Evolutionary conservation across 2,329 filamentous ascomycete genomes (phyloP), one percentile per base, ranked within the genome.

Genomic region (Apiospora phragmitis): DNA sequence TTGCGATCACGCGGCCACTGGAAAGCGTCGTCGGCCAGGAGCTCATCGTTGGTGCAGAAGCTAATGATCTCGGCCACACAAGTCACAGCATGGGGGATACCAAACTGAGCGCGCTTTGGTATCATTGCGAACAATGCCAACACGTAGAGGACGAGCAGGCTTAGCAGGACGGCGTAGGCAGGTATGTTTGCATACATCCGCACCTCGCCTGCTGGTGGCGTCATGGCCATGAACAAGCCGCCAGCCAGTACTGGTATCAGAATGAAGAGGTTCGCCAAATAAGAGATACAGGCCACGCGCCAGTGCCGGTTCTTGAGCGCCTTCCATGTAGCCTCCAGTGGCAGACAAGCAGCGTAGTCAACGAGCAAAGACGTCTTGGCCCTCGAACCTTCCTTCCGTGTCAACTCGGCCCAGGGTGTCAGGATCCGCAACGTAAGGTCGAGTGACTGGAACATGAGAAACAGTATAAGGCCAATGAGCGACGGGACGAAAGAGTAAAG

Each of bases 401-500:
- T 75, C 51, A 95, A 85, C 70, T 91, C 88, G 6, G 87, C 89
- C 88, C 92, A 94, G 0, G 93, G 92, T 74, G 91, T 88, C 3
- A 94, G 85, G 42, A 90, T 84, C 69, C 92, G 89, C 71, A 94
- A 78, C 1, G 87, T 85, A 77, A 89, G 85, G 76, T 94, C 92
- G 70, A 94, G 81, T 42, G 88, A 86, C 72, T 92, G 88, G 79
- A 93, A 91, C 68, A 87, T 79, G 65, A 94, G 86, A 78, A 91
- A 93, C 67, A 93, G 82, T 21, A 92, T 74, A 76, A 91, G 88
- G 5, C 91, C 93, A 38, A 94, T 78, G 0, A 92, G 75, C 3
- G 91, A 89, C 0, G 93, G 93, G 29, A 95, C 70, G 80, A 95
- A 94, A 72, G 89, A 90, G 84, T 94, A 98, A 68, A 97, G 83